Evolutionary conservation across 1,284 basidiomycete genomes (phyloP).

Genomic region (Schizopora paradoxa): DNA sequence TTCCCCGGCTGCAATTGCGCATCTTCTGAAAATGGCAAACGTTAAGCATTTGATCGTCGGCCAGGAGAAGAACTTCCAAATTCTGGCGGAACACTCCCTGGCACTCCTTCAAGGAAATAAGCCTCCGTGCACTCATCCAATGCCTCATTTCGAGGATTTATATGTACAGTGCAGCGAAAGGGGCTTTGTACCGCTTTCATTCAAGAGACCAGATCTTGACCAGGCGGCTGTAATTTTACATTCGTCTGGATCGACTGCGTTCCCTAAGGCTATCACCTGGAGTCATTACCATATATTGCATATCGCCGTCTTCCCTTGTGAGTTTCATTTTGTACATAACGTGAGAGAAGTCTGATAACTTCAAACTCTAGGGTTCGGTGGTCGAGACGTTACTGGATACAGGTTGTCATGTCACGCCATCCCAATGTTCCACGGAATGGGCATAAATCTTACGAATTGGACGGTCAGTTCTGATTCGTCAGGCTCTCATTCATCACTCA

Average conservation of each 20-base stretch:
- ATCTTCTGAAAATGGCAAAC: constrained; percentile 9
- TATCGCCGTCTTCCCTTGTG: constrained; percentile 25
- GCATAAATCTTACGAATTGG: constrained; percentile 3
- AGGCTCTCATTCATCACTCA: not conserved
- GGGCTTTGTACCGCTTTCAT: not conserved
- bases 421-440: constrained; percentile 15
- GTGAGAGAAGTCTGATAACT: not conserved
- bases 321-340: not conserved
- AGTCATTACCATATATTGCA: constrained; percentile 24
- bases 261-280: constrained; percentile 30
- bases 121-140: not conserved
- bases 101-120: not conserved
- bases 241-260: constrained; percentile 28
- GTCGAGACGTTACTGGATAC: constrained; percentile 2
- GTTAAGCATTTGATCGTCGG: constrained; percentile 3
- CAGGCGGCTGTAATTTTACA: constrained; percentile 1
- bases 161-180: not conserved
- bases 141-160: not conserved
- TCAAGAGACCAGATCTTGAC: not conserved
- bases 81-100: constrained; percentile 4
- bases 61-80: not conserved
- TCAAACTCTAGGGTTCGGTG: constrained; percentile 3
- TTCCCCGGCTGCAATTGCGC: constrained; percentile 11
- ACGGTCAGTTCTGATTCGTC: constrained; percentile 1
- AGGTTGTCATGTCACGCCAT: constrained; percentile 6